Evolutionary conservation across 2,329 filamentous ascomycete species (phyloP).

Genomic region (Fusarium verticillioides): DNA sequence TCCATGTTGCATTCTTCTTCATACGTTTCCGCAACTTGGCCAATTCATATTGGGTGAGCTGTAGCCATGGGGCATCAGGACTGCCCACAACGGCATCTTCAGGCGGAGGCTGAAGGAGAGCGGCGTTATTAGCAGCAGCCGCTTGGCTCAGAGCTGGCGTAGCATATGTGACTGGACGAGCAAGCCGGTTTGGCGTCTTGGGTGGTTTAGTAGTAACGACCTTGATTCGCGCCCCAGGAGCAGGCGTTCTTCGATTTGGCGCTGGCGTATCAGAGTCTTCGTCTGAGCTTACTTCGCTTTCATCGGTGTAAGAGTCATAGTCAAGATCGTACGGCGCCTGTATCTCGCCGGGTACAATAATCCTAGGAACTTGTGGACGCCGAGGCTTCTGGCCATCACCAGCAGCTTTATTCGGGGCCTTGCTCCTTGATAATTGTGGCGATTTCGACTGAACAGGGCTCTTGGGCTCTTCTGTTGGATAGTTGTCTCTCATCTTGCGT

Average conservation of each 20-base stretch:
- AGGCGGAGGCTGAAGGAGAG: constrained; percentile 66
- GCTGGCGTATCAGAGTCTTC: constrained; percentile 59
- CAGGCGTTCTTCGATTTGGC: constrained; percentile 51
- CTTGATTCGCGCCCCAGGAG: constrained; percentile 60
- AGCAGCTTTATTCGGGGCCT: constrained; percentile 57
- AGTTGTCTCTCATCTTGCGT: constrained; percentile 69
- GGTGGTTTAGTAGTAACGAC: constrained; percentile 55
- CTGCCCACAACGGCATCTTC: constrained; percentile 69
- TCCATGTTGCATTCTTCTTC: constrained; percentile 93
- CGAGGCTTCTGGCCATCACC: constrained; percentile 59
- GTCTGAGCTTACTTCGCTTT: constrained; percentile 64
- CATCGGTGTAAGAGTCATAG: constrained; percentile 67
- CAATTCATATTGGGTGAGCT: constrained; percentile 72
- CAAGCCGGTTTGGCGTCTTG: constrained; percentile 58
- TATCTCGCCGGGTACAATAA: constrained; percentile 74
- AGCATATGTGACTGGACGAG: constrained; percentile 50
- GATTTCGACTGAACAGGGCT: constrained; percentile 64
- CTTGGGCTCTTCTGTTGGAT: constrained; percentile 64
- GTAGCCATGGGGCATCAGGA: constrained; percentile 71
- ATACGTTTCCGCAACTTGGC: constrained; percentile 81
- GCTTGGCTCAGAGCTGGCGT: constrained; percentile 52
- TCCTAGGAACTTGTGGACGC: constrained; percentile 63
- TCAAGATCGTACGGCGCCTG: constrained; percentile 73
- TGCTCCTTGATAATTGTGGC: constrained; percentile 63
- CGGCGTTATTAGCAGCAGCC: constrained; percentile 54